Evolutionary conservation across 495 filamentous ascomycete species (phyloP), one percentile per base, ranked within the genome.

Genomic region (Aspergillus coremiiformis): DNA sequence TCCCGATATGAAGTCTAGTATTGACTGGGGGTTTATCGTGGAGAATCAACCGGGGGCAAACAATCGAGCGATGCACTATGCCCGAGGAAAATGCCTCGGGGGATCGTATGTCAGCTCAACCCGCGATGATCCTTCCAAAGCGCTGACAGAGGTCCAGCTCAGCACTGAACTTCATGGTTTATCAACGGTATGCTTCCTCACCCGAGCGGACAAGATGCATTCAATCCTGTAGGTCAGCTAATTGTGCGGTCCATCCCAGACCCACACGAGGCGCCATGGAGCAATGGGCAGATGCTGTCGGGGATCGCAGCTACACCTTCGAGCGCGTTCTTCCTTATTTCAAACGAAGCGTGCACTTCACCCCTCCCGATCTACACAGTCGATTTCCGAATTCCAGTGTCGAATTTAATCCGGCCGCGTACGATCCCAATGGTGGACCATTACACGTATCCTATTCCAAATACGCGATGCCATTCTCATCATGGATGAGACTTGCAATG

Each of bases 241-340:
- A 7, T 19, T 22, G 3, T 4, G 1, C 26, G 2, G 30, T 19
- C 6, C 17, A n/a, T 1, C 6, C 5, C 14, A 35, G 50, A 7
- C 51, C 50, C 4, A 47, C 55, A 2, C 45, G 30, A 14, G 72
- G 66, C 0, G 61, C 77, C 0, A 74, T 74, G 55, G 60, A 78
- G 15, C 58, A 66, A 53, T 86, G 81, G 82, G 83, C 83, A 0
- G 72, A 78, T 32, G 32, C 39, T 2, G 79, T 84, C 5, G 74
- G 72, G 26, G 83, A 85, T 55, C 46, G 70, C 4, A 73, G 66
- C 46, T 87, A 79, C 52, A 65, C 62, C 2, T 86, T 66, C 26
- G 69, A 79, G 5, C 65, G 72, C 6, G 49, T 79, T 0, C 62
- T 82, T 1, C 78, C 79, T 0, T 81, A 72, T 56, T 85, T 76